Evolutionary conservation across 2,329 filamentous ascomycete genomes (phyloP).

Genomic region (Chlorencoelia australis): DNA sequence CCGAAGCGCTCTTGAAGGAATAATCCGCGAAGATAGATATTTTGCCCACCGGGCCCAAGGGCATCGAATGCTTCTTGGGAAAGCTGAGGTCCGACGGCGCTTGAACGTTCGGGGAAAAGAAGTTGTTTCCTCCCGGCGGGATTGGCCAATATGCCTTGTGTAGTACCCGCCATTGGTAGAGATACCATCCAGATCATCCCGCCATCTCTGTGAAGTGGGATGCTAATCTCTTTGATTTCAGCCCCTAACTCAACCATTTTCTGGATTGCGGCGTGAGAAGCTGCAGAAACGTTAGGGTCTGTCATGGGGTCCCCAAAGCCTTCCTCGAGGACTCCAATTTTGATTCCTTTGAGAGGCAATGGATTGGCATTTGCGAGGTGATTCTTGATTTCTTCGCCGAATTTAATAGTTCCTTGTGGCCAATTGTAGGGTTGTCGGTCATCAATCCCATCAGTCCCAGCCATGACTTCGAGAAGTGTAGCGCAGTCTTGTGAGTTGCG

Average conservation of each 20-base stretch:
- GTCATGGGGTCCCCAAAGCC: conserved; percentile 34
- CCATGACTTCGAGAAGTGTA: conserved; percentile 34
- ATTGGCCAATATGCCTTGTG: conserved; percentile 33
- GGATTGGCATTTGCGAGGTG: conserved; percentile 8
- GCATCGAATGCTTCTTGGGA: conserved; percentile 42
- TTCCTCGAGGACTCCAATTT: conserved; percentile 36
- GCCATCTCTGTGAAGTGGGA: conserved; percentile 38
- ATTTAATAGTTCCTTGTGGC: conserved; percentile 13
- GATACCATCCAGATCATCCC: conserved; percentile 42
- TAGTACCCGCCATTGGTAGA: conserved; percentile 34
- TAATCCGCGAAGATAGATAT: conserved; percentile 42
- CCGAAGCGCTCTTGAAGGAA: conserved; percentile 37
- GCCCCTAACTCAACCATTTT: conserved; percentile 38
- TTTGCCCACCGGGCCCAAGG: conserved; percentile 42
- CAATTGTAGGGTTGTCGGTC: conserved; percentile 31
- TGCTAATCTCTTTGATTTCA: conserved; percentile 37
- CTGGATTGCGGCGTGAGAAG: conserved; percentile 33
- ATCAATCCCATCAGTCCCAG: conserved; percentile 39
- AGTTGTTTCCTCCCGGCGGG: conserved; percentile 38
- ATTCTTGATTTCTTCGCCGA: conserved; percentile 8
- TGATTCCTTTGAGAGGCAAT: conserved; percentile 25
- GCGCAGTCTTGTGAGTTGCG: conserved; percentile 33
- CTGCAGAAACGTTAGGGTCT: conserved; percentile 29
- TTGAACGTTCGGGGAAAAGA: conserved; percentile 12
- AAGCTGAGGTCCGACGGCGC: conserved; percentile 32